Evolutionary conservation across 768 basidiomycete species (phyloP).

Genomic region (Boletales sp.): DNA sequence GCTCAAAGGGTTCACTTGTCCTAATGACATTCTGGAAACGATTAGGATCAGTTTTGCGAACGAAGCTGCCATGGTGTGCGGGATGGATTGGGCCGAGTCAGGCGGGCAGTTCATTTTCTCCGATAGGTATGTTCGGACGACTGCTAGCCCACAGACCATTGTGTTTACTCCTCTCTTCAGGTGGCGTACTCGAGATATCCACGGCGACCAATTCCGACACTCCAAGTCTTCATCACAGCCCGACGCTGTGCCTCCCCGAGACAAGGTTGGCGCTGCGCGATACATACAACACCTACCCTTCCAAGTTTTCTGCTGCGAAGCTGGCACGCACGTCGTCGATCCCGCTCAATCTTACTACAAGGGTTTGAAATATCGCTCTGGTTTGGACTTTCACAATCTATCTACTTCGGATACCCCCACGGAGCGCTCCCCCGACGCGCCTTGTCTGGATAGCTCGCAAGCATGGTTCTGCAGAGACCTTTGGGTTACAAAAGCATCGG

Average conservation of each 20-base stretch:
- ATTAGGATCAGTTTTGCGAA: constrained; percentile 88
- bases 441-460: constrained; percentile 94
- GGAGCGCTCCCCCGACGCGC: constrained; percentile 68
- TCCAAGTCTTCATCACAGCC: constrained; percentile 90
- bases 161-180: constrained; percentile 34
- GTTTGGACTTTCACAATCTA: constrained; percentile 77
- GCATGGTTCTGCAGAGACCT: constrained; percentile 98
- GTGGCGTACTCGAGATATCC: constrained; percentile 97
- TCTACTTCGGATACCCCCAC: constrained; percentile 54
- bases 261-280: constrained; percentile 72
- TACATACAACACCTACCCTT: constrained; percentile 94
- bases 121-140: constrained; percentile 61
- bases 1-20: constrained; percentile 99
- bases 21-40: constrained; percentile 95
- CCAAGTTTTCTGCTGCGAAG: constrained; percentile 98
- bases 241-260: constrained; percentile 90
- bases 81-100: constrained; percentile 99
- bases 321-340: constrained; percentile 95
- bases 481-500: constrained; percentile 86
- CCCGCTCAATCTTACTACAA: constrained; percentile 95
- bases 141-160: neutral
- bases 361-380: constrained; percentile 81
- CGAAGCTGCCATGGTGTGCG: constrained; percentile 96
- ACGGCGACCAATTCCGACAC: constrained; percentile 96
- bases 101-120: constrained; percentile 98